Conservation (phyloP, 2,329 filamentous ascomycete genomes). For the Alternaria ventricosa region DNA sequence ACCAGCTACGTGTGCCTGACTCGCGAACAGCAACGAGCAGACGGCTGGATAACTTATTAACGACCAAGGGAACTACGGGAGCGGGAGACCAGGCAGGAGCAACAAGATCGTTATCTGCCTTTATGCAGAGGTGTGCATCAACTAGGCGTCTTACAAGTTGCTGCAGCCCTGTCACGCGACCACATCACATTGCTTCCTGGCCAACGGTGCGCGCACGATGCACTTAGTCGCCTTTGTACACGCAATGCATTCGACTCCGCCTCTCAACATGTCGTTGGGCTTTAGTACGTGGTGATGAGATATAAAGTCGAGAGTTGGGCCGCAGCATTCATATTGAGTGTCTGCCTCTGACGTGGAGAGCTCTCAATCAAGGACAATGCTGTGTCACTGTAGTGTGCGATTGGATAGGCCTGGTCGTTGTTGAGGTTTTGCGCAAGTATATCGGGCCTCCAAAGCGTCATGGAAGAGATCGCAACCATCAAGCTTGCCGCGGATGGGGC, state of each 20-base stretch:
- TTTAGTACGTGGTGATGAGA: background rate
- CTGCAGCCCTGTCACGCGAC: constrained; percentile 43
- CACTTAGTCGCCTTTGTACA: constrained; percentile 39
- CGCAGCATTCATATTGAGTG: background rate
- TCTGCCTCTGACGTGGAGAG: background rate
- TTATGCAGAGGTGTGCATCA: constrained; percentile 14
- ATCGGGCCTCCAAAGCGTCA: background rate
- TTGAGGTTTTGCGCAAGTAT: background rate
- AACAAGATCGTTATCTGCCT: background rate
- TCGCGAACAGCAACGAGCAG: constrained; percentile 7
- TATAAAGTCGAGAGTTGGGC: background rate
- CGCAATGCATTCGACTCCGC: constrained; percentile 45
- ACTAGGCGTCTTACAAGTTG: constrained; percentile 26
- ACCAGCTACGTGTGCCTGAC: constrained; percentile 9
- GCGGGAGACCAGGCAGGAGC: background rate
- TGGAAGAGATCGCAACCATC: background rate
- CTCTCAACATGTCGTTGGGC: constrained; percentile 37
- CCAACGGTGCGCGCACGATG: constrained; percentile 41
- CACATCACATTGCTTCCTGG: constrained; percentile 16
- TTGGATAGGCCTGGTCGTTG: background rate
- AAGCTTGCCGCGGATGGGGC: background rate
- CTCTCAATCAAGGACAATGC: background rate
- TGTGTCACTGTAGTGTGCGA: background rate
- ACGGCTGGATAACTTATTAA: background rate
- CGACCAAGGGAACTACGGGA: background rate